A percentile compares a stretch with the other conserved stretches of the same genome.
These are phyloP conservation scores for Porogramme epimiltina DNA, from an alignment of 1,284 basidiomycete species.

Conservation along the genomic window DNA sequence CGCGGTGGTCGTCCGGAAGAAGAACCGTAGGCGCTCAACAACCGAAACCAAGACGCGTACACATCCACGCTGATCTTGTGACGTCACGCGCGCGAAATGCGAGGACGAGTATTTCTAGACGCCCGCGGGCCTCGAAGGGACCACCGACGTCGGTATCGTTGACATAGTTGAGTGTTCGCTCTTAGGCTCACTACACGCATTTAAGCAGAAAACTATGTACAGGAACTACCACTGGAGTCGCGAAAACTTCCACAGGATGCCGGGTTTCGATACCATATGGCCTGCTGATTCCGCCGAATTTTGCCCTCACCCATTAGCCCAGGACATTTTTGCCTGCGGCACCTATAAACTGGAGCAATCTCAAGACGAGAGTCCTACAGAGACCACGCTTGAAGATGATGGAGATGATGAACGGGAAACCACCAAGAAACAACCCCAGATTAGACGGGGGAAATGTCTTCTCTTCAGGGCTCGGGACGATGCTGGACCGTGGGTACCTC, in stretches of 20 bases:
- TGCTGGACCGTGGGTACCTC: conserved; percentile 19
- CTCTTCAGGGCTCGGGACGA: conserved; percentile 53
- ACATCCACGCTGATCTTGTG: neutral
- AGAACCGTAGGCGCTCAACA: neutral
- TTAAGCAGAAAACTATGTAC: too few relatives aligned
- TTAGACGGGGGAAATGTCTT: conserved; percentile 67
- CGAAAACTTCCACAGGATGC: conserved; percentile 5
- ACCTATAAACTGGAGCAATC: conserved; percentile 79
- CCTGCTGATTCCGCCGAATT: conserved; percentile 93
- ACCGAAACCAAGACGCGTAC: neutral
- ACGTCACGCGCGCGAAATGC: conserved; percentile 1
- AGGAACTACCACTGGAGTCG: too few relatives aligned
- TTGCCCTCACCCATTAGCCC: conserved; percentile 66
- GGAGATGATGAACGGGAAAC: conserved; percentile 5
- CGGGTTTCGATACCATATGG: conserved; percentile 66
- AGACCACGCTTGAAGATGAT: conserved; percentile 8
- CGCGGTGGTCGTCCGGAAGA: neutral
- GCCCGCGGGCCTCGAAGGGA: too few relatives aligned
- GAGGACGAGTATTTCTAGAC: too few relatives aligned
- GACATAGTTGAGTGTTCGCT: too few relatives aligned
- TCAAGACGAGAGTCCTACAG: conserved; percentile 14
- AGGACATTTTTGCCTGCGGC: conserved; percentile 81
- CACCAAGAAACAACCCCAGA: conserved; percentile 32
- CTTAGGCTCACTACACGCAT: too few relatives aligned
- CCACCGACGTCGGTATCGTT: too few relatives aligned